phyloP scores from a whole-genome alignment of 140 eudicot species.

The Eryngium alpinum region DNA sequence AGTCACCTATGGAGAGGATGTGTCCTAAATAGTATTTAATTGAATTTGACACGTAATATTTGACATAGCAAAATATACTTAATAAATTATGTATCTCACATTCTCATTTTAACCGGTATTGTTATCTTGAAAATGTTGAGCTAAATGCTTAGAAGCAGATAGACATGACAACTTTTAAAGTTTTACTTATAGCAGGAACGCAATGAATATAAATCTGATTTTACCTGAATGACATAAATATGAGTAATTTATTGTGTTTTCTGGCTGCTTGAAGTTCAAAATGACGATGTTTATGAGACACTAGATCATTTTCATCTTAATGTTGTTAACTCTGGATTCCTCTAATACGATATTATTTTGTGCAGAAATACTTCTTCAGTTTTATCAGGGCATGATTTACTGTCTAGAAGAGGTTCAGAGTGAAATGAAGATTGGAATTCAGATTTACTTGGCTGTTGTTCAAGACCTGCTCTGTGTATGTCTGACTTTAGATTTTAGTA shows the following conservation, averaged over 20 bases:
- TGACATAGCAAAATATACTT: too few species aligned
- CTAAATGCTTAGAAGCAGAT: too few species aligned
- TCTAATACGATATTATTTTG: neutral
- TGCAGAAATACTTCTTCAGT: constrained; percentile 62
- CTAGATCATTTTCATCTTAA: too few species aligned
- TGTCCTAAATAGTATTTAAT: too few species aligned
- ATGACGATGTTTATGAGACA: too few species aligned
- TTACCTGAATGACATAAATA: neutral
- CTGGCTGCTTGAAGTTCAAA: too few species aligned
- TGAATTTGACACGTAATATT: too few species aligned
- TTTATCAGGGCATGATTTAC: constrained; percentile 52
- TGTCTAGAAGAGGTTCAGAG: constrained; percentile 46
- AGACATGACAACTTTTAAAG: neutral
- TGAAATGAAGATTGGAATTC: constrained; percentile 81
- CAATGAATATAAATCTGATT: neutral
- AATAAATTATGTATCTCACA: too few species aligned
- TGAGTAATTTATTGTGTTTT: neutral
- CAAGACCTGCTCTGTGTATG: constrained; percentile 93
- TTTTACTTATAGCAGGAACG: neutral
- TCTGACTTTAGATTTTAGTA: neutral
- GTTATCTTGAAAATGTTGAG: too few species aligned
- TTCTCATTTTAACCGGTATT: too few species aligned
- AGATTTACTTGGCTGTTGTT: constrained; percentile 93
- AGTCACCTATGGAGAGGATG: too few species aligned
- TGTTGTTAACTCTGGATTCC: too few species aligned